Percentiles rank a stretch among this genome's conserved stretches.
These are phyloP conservation scores for Penicillium brevicompactum DNA, from an alignment of 2,329 filamentous ascomycete genomes.

Conservation along the genomic window DNA sequence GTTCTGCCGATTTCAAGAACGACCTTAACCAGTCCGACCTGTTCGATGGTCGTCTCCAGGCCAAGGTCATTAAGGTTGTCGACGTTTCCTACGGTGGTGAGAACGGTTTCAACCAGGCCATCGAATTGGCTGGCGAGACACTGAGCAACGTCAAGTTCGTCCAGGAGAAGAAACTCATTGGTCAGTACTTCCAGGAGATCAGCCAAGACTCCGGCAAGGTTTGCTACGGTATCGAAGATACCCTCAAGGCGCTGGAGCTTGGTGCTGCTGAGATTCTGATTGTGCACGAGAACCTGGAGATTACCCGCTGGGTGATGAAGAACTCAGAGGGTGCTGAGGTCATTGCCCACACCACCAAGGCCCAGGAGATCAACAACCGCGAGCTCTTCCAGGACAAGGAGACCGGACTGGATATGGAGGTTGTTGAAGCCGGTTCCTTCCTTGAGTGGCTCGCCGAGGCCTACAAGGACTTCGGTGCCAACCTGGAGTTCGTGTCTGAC, in stretches of 20 bases:
- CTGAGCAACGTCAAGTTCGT: constrained; percentile 99
- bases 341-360: constrained; percentile 85
- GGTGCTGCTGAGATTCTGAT: constrained; percentile 94
- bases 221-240: constrained; percentile 98
- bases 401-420: constrained; percentile 96
- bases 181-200: constrained; percentile 98
- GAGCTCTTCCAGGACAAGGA: constrained; percentile 92
- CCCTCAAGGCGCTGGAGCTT: constrained; percentile 91
- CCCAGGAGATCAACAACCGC: constrained; percentile 76
- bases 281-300: constrained; percentile 95
- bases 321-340: constrained; percentile 71
- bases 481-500: constrained; percentile 95
- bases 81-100: constrained; percentile 99
- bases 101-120: constrained; percentile 99
- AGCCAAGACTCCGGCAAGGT: constrained; percentile 95
- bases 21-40: constrained; percentile 96
- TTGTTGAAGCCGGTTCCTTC: constrained; percentile 84
- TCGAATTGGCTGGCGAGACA: constrained; percentile 91
- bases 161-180: constrained; percentile 99
- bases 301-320: constrained; percentile 90
- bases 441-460: constrained; percentile 99
- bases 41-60: constrained; percentile 87
- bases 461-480: constrained; percentile 96
- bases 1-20: constrained; percentile 99
- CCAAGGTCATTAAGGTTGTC: constrained; percentile 99